These are phyloP conservation scores for Xylariaceae sp. DNA, from an alignment of 2,329 filamentous ascomycete genomes.

Conservation along the genomic window DNA sequence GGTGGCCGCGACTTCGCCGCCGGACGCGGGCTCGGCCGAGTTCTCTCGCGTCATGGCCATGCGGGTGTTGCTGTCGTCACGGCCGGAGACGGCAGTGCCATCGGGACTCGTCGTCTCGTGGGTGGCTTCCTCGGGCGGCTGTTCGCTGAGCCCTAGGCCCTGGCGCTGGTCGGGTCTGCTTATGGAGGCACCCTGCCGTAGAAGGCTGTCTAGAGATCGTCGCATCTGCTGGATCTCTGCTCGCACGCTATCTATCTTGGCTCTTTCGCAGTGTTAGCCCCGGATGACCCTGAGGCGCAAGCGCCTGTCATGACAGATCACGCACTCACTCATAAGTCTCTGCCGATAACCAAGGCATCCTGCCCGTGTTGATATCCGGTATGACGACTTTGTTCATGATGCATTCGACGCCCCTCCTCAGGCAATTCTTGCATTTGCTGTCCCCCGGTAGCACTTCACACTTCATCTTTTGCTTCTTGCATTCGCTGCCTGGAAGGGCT, in stretches of 20 bases:
- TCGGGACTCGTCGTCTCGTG: conserved; percentile 16
- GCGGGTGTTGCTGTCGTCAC: conserved; percentile 19
- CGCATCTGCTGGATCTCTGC: conserved; percentile 18
- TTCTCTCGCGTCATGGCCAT: conserved; percentile 39
- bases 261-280: conserved; percentile 1
- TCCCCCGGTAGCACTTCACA: conserved; percentile 35
- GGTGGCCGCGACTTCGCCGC: conserved; percentile 27
- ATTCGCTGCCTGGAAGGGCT: conserved; percentile 30
- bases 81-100: conserved; percentile 18
- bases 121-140: conserved; percentile 20
- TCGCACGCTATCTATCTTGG: conserved; percentile 17
- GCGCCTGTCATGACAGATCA: conserved; percentile 23
- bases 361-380: conserved; percentile 13
- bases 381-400: conserved; percentile 25
- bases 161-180: not conserved
- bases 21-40: conserved; percentile 30
- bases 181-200: conserved; percentile 2
- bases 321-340: conserved; percentile 29
- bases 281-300: conserved; percentile 3
- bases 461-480: conserved; percentile 40
- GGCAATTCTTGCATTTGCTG: conserved; percentile 33
- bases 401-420: conserved; percentile 34
- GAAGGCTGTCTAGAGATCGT: conserved; percentile 13
- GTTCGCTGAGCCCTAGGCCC: not conserved
- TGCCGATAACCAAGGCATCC: conserved; percentile 28